Conservation (phyloP, 768 basidiomycete genomes). For the Gloeophyllum trabeum region DNA sequence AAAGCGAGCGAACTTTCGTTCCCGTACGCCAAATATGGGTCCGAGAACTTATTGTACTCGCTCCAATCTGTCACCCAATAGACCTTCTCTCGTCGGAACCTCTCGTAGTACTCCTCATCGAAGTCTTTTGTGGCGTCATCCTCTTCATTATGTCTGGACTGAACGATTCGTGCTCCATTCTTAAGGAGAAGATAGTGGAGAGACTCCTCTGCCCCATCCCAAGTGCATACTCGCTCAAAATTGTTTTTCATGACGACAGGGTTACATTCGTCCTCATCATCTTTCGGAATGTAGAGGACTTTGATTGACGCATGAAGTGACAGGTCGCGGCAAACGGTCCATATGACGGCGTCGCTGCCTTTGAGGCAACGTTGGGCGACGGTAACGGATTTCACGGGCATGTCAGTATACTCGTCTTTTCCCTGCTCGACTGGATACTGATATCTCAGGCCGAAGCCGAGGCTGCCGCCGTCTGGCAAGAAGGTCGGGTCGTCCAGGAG, state of each 20-base stretch:
- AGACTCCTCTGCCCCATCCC: too few relatives aligned
- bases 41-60: neutral
- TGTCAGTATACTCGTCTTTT: too few relatives aligned
- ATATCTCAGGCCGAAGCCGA: slow-evolving; percentile 7
- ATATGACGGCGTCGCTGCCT: slow-evolving; percentile 6
- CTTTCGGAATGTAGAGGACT: slow-evolving; percentile 1
- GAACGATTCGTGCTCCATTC: too few relatives aligned
- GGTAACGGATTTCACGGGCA: too few relatives aligned
- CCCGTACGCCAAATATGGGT: slow-evolving; percentile 4
- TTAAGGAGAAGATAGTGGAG: too few relatives aligned
- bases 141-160: too few relatives aligned
- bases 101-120: slow-evolving; percentile 1
- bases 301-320: slow-evolving; percentile 1
- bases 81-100: slow-evolving; percentile 1
- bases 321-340: slow-evolving; percentile 1
- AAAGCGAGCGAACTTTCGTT: slow-evolving; percentile 2
- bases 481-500: slow-evolving; percentile 3
- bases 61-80: slow-evolving; percentile 4
- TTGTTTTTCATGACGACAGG: neutral
- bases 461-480: slow-evolving; percentile 5
- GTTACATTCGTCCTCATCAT: neutral
- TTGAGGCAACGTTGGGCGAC: slow-evolving; percentile 2
- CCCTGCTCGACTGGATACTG: slow-evolving; percentile 4
- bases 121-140: too few relatives aligned
- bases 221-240: too few relatives aligned